Base-by-base conservation (phyloP, 2,329 filamentous ascomycete genomes). In the Penicillium polonicum region DNA sequence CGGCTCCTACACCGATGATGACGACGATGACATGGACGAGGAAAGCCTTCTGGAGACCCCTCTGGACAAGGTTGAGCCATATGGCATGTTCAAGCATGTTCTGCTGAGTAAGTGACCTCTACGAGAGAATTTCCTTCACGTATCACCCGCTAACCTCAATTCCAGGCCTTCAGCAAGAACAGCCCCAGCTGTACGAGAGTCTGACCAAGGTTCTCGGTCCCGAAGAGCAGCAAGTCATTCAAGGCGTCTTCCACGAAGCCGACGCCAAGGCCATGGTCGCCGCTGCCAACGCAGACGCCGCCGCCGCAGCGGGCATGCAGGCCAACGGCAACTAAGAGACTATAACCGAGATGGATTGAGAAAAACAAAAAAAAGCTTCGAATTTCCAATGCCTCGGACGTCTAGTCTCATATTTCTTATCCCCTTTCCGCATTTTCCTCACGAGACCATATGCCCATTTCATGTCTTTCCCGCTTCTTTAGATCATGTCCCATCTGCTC, bases 31-130 rank as follows among this genome's bases (percentile, higher is more conserved):
- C 45, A 86, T 95, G 19, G 93, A 97, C 74, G 94, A 97, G 69
- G 93, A 92, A 73, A 89, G 91, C 58, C 81, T 97, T 51, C 85
- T 99, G 2, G 94, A 99, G 76, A 96, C 93, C 13, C 92, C 93
- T 17, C 82, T 99, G 25, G 94, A 99, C 76, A 94, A 94, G 78
- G 83, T 99, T 61, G 94, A 99, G 77, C 92, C 93, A 2, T 99
- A 99, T 70, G 85, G 88, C 72, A 81, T 96, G 61, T 97, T 99
- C 83, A 89, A 91, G 73, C 82, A 84, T 60, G 88, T 90, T 19
- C 80, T 97, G 65, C 76, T 93, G 71, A 89, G 92, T 96, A 86
- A 76, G 90, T 85, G 25, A 44, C 36, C 25, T 12, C 17, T 5
- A 45, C 51, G 15, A 43, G 53, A 19, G 10, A 33, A 44, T 9